Conservation (phyloP, 192 early-diverging fungal species). For the Spinellus fusiger region DNA sequence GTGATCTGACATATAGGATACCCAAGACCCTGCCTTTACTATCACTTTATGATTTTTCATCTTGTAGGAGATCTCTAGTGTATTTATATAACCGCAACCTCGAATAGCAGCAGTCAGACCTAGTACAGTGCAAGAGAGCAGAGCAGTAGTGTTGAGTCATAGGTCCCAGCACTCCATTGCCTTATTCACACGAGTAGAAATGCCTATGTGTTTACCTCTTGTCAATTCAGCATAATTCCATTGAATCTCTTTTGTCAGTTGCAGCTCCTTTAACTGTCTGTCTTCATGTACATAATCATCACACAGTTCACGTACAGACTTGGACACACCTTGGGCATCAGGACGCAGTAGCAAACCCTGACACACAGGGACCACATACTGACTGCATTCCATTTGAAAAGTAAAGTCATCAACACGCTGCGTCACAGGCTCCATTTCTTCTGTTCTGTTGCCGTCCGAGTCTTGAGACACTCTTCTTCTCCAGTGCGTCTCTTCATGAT, state of each 20-base stretch:
- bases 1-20: conserved; percentile 20
- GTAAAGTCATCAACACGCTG: conserved; percentile 25
- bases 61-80: conserved; percentile 29
- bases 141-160: not conserved
- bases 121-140: not conserved
- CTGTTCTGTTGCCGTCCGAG: conserved; percentile 13
- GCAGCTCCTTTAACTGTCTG: conserved; percentile 34
- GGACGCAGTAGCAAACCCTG: conserved; percentile 23
- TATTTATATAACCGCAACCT: conserved; percentile 26
- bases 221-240: conserved; percentile 38
- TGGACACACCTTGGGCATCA: conserved; percentile 18
- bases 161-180: not conserved
- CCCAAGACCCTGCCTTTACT: conserved; percentile 21
- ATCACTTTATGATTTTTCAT: conserved; percentile 22
- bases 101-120: conserved; percentile 28
- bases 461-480: conserved; percentile 5
- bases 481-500: conserved; percentile 27
- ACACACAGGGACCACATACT: conserved; percentile 26
- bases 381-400: conserved; percentile 27
- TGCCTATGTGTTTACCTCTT: conserved; percentile 8
- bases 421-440: conserved; percentile 25
- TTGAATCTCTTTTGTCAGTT: conserved; percentile 33
- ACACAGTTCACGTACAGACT: conserved; percentile 24
- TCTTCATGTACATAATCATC: conserved; percentile 23
- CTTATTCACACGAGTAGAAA: not conserved